Conservation (phyloP, 2,329 filamentous ascomycete genomes). For the Colletotrichum kahawae region DNA sequence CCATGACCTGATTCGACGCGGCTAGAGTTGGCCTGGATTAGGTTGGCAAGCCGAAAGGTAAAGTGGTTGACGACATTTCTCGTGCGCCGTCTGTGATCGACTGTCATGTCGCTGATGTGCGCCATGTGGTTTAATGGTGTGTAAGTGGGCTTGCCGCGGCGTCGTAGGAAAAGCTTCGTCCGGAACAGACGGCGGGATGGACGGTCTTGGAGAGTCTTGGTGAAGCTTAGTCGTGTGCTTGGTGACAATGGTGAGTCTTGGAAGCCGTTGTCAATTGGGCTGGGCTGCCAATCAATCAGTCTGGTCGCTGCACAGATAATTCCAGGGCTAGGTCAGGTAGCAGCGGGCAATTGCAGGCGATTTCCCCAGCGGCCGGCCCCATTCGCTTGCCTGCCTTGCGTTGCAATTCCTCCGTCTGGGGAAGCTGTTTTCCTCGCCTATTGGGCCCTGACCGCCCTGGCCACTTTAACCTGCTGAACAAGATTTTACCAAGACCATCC, state of each 20-base stretch:
- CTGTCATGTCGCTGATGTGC: not conserved
- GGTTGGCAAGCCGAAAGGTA: not conserved
- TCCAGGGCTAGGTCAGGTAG: not conserved
- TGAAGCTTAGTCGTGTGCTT: not conserved
- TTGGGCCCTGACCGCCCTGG: not conserved
- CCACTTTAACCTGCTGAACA: not conserved
- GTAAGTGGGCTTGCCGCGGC: not conserved
- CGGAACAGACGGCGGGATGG: conserved; percentile 12
- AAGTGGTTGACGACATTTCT: not conserved
- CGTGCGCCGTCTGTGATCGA: not conserved
- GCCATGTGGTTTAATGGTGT: conserved; percentile 5
- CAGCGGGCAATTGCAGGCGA: not conserved
- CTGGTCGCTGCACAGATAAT: not conserved
- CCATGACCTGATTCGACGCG: not conserved
- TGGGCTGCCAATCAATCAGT: not conserved
- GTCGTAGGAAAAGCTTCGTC: not conserved
- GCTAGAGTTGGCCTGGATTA: not conserved
- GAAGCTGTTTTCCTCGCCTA: not conserved
- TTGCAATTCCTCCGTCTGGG: conserved; percentile 1
- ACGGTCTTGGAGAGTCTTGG: conserved; percentile 3
- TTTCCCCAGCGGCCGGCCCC: not conserved
- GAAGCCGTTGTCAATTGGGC: not conserved
- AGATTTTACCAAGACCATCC: conserved; percentile 16
- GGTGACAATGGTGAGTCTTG: not conserved
- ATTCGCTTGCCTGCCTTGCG: not conserved